Evolutionary conservation across 768 basidiomycete species (phyloP), one percentile per base, ranked within the genome.

Genomic region (Pleurotus citrinopileatus): DNA sequence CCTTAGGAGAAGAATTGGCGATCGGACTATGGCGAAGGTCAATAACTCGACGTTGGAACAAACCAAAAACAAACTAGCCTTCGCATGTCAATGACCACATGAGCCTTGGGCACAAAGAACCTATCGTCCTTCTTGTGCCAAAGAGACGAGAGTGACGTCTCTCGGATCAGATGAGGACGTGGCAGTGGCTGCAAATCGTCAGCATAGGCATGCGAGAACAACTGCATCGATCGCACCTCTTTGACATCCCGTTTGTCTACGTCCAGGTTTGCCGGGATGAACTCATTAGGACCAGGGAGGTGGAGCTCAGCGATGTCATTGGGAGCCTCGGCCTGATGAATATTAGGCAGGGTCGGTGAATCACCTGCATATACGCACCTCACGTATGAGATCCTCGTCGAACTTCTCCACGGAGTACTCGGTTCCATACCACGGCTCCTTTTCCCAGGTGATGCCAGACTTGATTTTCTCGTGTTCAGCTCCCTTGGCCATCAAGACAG

Each of bases 101-200:
- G 79, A 2, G 94, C 93, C 64, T 91, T 92, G 0, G 97, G 97
- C 8, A 96, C 83, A 89, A 93, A 96, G 74, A 97, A 99, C 56
- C 77, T 81, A 67, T 99, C 96, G 66, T 99, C 97, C 65, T 94
- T 94, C 76, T 99, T 99, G 71, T 94, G 83, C 95, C 96, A 99
- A 2, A 98, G 71, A 10, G 85, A 79, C 3, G 87, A 88, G 23
- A 87, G 61, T 0, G 81, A 71, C 0, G 84, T 89, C 67, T 94
- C 81, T 27, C 82, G 74, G 53, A 98, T 80, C 55, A 94, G 79
- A 55, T 80, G 73, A 3, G 96, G 95, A 10, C 89, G 80, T 55
- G 80, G 82, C 55, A 79, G 69, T 23, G 90, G 89, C 92, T 96
- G 63, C 4, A 55, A 46, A 26, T 44, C 29, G 38, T 22, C 40